Percentiles rank a stretch among this genome's conserved stretches.
Evolutionary conservation across 73 alveolate genomes (phyloP).

Genomic region (Urostyla sp.): DNA sequence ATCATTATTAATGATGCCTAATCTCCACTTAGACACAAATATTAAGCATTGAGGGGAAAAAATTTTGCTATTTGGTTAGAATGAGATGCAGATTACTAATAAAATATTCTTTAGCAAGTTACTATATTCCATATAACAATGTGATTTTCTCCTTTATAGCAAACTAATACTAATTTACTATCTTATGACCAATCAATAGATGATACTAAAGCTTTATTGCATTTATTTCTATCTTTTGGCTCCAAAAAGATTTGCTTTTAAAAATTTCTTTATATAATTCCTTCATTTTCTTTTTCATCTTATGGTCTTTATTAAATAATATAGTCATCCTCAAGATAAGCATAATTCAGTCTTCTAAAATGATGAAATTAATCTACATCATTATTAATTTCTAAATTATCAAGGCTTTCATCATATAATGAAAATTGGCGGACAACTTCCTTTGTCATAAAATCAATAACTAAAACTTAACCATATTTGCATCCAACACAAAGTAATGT

Average conservation of each 20-base stretch:
- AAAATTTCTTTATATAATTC: constrained; percentile 22
- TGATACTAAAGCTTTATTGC: constrained; percentile 49
- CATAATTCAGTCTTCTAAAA: constrained; percentile 49
- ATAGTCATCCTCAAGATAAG: constrained; percentile 55
- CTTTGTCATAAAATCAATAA: constrained; percentile 62
- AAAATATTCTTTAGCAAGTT: constrained; percentile 28
- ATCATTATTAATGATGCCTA: constrained; percentile 21
- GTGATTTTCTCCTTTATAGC: constrained; percentile 57
- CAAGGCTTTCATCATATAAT: constrained; percentile 51
- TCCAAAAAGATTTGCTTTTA: constrained; percentile 42
- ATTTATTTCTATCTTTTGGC: constrained; percentile 55
- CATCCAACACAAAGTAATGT: constrained; percentile 59
- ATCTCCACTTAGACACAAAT: constrained; percentile 37
- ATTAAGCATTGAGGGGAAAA: constrained; percentile 23
- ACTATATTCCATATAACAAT: constrained; percentile 59
- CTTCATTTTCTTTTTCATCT: constrained; percentile 52
- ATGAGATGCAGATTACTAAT: constrained; percentile 6
- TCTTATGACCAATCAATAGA: constrained; percentile 53
- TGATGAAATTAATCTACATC: constrained; percentile 59
- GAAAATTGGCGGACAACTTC: constrained; percentile 52
- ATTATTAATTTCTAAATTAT: constrained; percentile 22
- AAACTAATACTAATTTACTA: constrained; percentile 45
- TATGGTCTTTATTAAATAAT: constrained; percentile 17
- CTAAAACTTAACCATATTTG: constrained; percentile 46
- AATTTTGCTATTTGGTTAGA: constrained; percentile 20